phyloP scores from a whole-genome alignment of 2,329 filamentous ascomycete species.

The Scedosporium dehoogii region DNA sequence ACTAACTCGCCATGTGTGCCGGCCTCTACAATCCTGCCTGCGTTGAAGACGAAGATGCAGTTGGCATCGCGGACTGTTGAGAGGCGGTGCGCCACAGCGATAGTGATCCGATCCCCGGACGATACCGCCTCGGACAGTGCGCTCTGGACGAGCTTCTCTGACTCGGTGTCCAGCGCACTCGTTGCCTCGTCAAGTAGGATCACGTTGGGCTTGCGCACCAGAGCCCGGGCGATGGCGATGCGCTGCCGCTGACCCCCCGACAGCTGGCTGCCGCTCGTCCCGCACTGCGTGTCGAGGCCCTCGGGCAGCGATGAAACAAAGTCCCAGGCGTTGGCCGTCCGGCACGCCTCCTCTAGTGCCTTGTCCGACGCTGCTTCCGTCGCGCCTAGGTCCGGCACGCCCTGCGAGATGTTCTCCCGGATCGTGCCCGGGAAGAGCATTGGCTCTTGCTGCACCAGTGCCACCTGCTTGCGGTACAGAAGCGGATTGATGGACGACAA shows the following conservation, averaged over 20 bases:
- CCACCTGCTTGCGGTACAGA: constrained; percentile 22
- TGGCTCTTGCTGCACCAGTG: constrained; percentile 31
- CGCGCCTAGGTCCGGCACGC: constrained; percentile 13
- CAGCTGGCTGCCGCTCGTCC: constrained; percentile 56
- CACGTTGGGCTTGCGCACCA: constrained; percentile 55
- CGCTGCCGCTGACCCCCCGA: constrained; percentile 66
- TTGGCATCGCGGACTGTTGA: constrained; percentile 49
- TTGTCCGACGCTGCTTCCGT: constrained; percentile 17
- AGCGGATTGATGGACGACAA: constrained; percentile 18
- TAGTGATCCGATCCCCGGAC: constrained; percentile 34
- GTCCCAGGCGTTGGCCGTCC: constrained; percentile 43
- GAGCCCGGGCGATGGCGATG: constrained; percentile 61
- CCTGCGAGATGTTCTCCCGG: constrained; percentile 43
- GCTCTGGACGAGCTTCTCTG: constrained; percentile 54
- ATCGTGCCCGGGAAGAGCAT: constrained; percentile 39
- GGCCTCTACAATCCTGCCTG: constrained; percentile 44
- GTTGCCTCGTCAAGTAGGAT: constrained; percentile 69
- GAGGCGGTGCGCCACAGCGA: constrained; percentile 55
- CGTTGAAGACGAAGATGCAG: constrained; percentile 52
- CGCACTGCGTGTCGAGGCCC: constrained; percentile 53
- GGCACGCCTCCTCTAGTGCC: constrained; percentile 38
- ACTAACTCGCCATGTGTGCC: constrained; percentile 54
- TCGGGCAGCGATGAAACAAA: constrained; percentile 47
- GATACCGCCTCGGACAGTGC: constrained; percentile 39
- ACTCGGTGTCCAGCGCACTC: constrained; percentile 50